Percentiles rank a stretch among this genome's conserved stretches.
Evolutionary conservation across 306 rosid species (phyloP).

Genomic region (Heteromeles arbutifolia): DNA sequence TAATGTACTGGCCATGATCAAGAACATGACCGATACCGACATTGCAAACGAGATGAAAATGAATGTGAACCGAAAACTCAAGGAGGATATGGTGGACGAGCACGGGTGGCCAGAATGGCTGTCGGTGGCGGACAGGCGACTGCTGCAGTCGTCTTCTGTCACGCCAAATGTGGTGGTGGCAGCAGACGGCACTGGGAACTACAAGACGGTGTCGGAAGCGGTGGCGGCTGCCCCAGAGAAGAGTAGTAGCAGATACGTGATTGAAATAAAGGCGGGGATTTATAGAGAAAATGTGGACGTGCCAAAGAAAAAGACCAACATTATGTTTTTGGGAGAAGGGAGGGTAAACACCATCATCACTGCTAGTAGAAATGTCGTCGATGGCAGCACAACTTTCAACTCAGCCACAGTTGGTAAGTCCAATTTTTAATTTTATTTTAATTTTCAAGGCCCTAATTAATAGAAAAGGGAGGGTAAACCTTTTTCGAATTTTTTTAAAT

Average conservation of each 20-base stretch:
- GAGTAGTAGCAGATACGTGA: constrained; percentile 53
- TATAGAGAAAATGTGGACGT: constrained; percentile 75
- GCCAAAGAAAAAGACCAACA: constrained; percentile 52
- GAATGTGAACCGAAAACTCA: constrained; percentile 26
- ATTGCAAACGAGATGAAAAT: constrained; percentile 27
- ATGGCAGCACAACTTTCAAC: constrained; percentile 85
- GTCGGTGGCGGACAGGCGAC: constrained; percentile 49
- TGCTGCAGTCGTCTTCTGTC: constrained; percentile 45
- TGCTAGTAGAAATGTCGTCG: constrained; percentile 62
- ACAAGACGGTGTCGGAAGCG: constrained; percentile 63
- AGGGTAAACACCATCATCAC: constrained; percentile 59
- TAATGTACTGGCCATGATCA: constrained; percentile 68
- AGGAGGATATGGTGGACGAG: constrained; percentile 14
- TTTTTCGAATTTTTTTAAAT: too few species aligned
- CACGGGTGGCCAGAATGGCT: constrained; percentile 76
- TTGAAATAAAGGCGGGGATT: constrained; percentile 64
- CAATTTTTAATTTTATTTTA: background rate
- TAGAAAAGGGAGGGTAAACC: too few species aligned
- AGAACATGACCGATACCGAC: constrained; percentile 66
- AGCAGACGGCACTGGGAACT: constrained; percentile 71
- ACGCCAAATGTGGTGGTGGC: constrained; percentile 67
- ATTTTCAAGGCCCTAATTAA: background rate
- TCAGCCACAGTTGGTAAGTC: constrained; percentile 87
- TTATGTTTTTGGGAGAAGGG: constrained; percentile 86
- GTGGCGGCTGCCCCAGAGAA: constrained; percentile 71